These are phyloP conservation scores for Colletotrichum sp. DNA, from an alignment of 2,329 filamentous ascomycete genomes.

Conservation along the genomic window DNA sequence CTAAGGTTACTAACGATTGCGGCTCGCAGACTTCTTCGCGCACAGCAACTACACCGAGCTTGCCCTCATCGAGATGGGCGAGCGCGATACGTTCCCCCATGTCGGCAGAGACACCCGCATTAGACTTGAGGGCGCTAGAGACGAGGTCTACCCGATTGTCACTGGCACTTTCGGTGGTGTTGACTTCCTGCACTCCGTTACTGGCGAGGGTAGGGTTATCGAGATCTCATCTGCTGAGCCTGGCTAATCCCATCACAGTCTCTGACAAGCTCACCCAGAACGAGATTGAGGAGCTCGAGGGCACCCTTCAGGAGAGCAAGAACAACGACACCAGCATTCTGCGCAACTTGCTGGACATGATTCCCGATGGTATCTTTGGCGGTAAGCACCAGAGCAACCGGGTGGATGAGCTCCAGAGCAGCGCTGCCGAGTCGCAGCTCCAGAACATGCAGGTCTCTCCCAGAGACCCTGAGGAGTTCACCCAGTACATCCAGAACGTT, in stretches of 20 bases:
- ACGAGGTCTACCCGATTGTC: constrained; percentile 78
- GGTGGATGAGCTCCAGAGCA: constrained; percentile 79
- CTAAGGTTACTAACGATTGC: background rate
- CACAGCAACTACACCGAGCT: constrained; percentile 95
- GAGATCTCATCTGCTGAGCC: background rate
- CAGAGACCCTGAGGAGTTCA: constrained; percentile 83
- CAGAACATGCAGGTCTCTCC: constrained; percentile 76
- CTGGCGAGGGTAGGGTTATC: constrained; percentile 64
- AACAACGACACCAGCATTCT: constrained; percentile 75
- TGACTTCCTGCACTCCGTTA: constrained; percentile 91
- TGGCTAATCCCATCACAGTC: constrained; percentile 49
- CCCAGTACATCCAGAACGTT: constrained; percentile 74
- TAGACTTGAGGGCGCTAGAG: constrained; percentile 68
- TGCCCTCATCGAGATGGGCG: constrained; percentile 85
- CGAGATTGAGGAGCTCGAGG: constrained; percentile 87
- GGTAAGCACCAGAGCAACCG: constrained; percentile 75
- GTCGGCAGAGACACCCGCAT: constrained; percentile 79
- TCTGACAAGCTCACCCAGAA: constrained; percentile 91
- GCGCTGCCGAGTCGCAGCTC: constrained; percentile 77
- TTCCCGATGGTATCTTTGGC: constrained; percentile 82
- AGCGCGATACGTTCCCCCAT: constrained; percentile 83
- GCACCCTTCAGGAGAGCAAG: constrained; percentile 71
- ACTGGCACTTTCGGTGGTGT: constrained; percentile 96
- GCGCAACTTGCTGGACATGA: constrained; percentile 79
- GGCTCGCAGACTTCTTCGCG: constrained; percentile 76